A percentile compares a stretch with the other conserved stretches of the same genome.
Evolutionary conservation across 306 rosid genomes (phyloP).

Genomic region (Castanopsis chinensis): DNA sequence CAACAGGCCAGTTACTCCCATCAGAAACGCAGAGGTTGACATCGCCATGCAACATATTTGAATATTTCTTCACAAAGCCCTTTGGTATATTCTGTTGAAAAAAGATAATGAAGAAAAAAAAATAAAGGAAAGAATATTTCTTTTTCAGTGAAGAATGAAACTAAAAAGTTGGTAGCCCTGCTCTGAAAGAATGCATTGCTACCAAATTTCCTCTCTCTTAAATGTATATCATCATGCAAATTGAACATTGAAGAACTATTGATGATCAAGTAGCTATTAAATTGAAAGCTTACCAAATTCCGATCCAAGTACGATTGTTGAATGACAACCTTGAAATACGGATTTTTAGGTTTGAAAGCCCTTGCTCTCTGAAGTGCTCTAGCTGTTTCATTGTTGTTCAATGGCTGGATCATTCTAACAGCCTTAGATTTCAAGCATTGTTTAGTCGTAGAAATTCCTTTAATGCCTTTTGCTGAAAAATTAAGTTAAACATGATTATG

Average conservation of each 20-base stretch:
- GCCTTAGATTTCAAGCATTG: no score
- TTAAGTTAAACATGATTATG: neutral
- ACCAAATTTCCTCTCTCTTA: neutral
- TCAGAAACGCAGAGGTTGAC: neutral
- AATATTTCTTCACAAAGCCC: neutral
- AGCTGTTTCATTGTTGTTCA: neutral
- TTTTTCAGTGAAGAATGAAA: no score
- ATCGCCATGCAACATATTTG: neutral
- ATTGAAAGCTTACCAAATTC: constrained; percentile 14
- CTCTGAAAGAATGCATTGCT: neutral
- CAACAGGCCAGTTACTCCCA: constrained; percentile 1
- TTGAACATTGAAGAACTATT: neutral
- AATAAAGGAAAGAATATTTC: no score
- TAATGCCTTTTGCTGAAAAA: neutral
- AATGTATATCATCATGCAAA: no score
- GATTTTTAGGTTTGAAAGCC: constrained; percentile 8
- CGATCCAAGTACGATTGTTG: neutral
- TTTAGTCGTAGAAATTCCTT: neutral
- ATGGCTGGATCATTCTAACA: no score
- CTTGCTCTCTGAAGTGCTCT: constrained; percentile 9
- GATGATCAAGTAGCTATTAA: neutral
- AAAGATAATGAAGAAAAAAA: no score
- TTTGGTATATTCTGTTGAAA: neutral
- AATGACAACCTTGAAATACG: constrained; percentile 15
- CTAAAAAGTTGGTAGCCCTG: no score